phyloP scores from a whole-genome alignment of 352 stramenopile genomes.

The Phytophthora syringae region DNA sequence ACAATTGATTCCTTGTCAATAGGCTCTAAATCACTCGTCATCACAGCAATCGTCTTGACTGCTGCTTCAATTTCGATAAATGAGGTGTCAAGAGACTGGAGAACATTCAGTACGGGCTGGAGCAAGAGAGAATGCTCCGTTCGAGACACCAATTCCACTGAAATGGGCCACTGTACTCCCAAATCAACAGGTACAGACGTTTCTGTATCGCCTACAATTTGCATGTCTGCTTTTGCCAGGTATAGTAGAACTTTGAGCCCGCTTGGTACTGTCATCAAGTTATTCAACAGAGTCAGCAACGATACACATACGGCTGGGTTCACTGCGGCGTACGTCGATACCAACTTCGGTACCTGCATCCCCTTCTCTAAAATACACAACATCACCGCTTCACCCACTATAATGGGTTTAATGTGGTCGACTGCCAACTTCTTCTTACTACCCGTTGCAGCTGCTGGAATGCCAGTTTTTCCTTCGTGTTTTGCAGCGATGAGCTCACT shows the following conservation, averaged over 20 bases:
- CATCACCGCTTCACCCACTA: conserved; percentile 40
- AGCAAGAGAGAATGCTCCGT: conserved; percentile 41
- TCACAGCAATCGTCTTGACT: conserved; percentile 31
- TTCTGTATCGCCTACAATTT: background rate
- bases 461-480: conserved; percentile 20
- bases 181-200: background rate
- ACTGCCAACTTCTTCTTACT: conserved; percentile 51
- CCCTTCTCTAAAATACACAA: conserved; percentile 40
- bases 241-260: conserved; percentile 44
- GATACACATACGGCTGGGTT: conserved; percentile 42
- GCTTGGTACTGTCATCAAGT: conserved; percentile 39
- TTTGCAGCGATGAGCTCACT: conserved; percentile 31
- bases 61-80: conserved; percentile 60
- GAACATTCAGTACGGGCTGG: conserved; percentile 43
- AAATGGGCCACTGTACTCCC: conserved; percentile 33
- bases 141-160: conserved; percentile 21
- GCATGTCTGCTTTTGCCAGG: conserved; percentile 26
- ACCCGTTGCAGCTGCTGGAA: conserved; percentile 6
- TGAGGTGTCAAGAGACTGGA: conserved; percentile 41
- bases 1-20: conserved; percentile 6
- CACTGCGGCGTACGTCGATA: conserved; percentile 29
- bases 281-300: conserved; percentile 36
- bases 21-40: conserved; percentile 35
- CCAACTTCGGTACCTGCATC: conserved; percentile 26
- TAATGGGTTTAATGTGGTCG: conserved; percentile 24